These are phyloP conservation scores for Elaeagnus macrophylla DNA, from an alignment of 306 rosid genomes.

Conservation along the genomic window DNA sequence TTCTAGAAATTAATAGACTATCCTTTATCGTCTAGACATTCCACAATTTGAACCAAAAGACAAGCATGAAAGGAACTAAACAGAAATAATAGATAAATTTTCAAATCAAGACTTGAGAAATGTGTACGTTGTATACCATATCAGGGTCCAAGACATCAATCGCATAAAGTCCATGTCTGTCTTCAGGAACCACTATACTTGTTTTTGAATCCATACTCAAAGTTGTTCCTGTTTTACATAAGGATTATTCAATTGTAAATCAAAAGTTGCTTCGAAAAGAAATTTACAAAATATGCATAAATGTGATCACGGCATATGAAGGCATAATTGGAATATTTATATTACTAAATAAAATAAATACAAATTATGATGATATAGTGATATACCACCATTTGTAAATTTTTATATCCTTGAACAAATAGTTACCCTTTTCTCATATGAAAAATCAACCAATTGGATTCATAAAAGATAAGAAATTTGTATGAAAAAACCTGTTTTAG, in stretches of 20 bases:
- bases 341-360: neutral
- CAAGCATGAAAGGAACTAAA: neutral
- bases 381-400: neutral
- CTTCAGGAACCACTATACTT: slow-evolving; percentile 68
- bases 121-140: slow-evolving; percentile 44
- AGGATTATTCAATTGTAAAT: neutral
- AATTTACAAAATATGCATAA: neutral
- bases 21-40: too few relatives aligned
- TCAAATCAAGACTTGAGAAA: neutral
- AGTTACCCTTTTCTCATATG: neutral
- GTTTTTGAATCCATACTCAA: slow-evolving; percentile 57
- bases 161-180: slow-evolving; percentile 71
- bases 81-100: neutral
- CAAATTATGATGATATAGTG: neutral
- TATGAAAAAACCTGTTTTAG: slow-evolving; percentile 49
- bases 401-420: neutral
- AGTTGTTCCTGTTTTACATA: slow-evolving; percentile 54
- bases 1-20: too few relatives aligned
- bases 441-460: neutral
- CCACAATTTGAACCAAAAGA: too few relatives aligned
- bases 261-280: neutral
- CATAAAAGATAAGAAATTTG: neutral
- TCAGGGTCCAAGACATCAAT: slow-evolving; percentile 89
- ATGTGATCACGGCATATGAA: neutral
- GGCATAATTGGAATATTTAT: neutral